phyloP scores from a whole-genome alignment of 1,284 basidiomycete genomes.

The Sanghuangporus baumii region DNA sequence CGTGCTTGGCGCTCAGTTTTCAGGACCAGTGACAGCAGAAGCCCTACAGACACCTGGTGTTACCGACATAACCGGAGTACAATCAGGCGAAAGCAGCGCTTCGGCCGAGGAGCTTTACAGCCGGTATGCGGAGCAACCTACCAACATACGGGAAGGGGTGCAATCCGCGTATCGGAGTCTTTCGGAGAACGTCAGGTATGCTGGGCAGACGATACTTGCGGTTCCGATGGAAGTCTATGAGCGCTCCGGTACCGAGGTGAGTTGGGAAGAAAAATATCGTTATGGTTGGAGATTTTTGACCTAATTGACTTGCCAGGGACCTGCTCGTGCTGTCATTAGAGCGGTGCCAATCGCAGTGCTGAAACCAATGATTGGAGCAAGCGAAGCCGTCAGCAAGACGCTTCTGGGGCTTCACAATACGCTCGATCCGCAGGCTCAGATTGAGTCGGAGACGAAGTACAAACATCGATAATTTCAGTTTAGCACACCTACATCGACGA shows the following conservation, averaged over 20 bases:
- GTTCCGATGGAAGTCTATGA: conserved; percentile 99
- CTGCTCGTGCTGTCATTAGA: conserved; percentile 87
- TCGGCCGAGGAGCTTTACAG: conserved; percentile 59
- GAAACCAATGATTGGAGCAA: conserved; percentile 95
- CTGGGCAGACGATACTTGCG: conserved; percentile 96
- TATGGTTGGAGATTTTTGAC: not conserved
- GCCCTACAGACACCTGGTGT: conserved; percentile 39
- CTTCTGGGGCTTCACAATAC: conserved; percentile 88
- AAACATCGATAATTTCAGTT: conserved; percentile 53
- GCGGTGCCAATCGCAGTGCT: conserved; percentile 96
- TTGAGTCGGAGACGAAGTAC: conserved; percentile 86
- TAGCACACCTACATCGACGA: not conserved
- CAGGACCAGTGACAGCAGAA: conserved; percentile 59
- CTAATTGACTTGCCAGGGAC: conserved; percentile 52
- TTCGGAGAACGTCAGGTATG: conserved; percentile 79
- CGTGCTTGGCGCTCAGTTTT: conserved; percentile 81
- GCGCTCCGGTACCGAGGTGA: conserved; percentile 79
- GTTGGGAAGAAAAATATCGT: conserved; percentile 21
- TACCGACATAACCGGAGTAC: conserved; percentile 29
- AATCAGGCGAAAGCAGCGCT: conserved; percentile 34
- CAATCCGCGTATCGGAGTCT: conserved; percentile 85
- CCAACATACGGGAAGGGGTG: conserved; percentile 81
- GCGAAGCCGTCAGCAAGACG: conserved; percentile 94
- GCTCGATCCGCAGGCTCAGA: conserved; percentile 72
- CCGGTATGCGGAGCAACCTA: conserved; percentile 88